These are phyloP conservation scores for Sclerotinia glacialis DNA, from an alignment of 2,329 filamentous ascomycete species.

Conservation along the genomic window DNA sequence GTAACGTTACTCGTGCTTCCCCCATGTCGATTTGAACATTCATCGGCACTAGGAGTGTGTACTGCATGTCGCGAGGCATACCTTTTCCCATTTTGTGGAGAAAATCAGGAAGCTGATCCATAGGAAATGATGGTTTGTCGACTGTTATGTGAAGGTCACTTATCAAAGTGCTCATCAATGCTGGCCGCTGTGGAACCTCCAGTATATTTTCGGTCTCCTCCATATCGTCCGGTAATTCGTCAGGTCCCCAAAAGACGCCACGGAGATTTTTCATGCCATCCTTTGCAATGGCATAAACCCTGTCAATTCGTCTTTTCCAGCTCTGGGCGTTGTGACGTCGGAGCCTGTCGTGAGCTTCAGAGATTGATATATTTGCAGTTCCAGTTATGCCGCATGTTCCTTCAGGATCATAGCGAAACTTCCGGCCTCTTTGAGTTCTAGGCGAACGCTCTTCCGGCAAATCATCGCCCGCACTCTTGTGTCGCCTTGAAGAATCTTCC, in stretches of 20 bases:
- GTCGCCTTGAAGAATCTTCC: conserved; percentile 31
- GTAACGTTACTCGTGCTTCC: conserved; percentile 78
- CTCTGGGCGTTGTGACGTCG: conserved; percentile 80
- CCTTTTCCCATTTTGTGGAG: conserved; percentile 91
- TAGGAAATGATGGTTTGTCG: conserved; percentile 89
- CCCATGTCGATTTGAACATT: conserved; percentile 86
- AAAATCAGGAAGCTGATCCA: conserved; percentile 78
- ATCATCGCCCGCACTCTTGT: conserved; percentile 33
- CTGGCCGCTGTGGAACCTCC: conserved; percentile 78
- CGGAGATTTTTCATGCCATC: conserved; percentile 76
- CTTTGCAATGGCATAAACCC: conserved; percentile 65
- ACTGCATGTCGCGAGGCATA: conserved; percentile 88
- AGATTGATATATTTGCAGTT: conserved; percentile 67
- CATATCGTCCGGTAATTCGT: conserved; percentile 75
- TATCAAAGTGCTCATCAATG: conserved; percentile 75
- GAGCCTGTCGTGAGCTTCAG: conserved; percentile 73
- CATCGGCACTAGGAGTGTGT: conserved; percentile 86
- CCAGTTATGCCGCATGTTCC: conserved; percentile 69
- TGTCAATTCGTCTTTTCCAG: conserved; percentile 89
- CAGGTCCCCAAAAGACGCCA: conserved; percentile 75
- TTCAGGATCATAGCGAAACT: conserved; percentile 76
- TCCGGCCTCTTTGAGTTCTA: conserved; percentile 42
- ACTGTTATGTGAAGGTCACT: conserved; percentile 81
- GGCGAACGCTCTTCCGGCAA: conserved; percentile 31
- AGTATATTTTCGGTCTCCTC: conserved; percentile 83